Evolutionary conservation across 176 grass and related monocot genomes (phyloP).

Genomic region (Carex myosuroides): DNA sequence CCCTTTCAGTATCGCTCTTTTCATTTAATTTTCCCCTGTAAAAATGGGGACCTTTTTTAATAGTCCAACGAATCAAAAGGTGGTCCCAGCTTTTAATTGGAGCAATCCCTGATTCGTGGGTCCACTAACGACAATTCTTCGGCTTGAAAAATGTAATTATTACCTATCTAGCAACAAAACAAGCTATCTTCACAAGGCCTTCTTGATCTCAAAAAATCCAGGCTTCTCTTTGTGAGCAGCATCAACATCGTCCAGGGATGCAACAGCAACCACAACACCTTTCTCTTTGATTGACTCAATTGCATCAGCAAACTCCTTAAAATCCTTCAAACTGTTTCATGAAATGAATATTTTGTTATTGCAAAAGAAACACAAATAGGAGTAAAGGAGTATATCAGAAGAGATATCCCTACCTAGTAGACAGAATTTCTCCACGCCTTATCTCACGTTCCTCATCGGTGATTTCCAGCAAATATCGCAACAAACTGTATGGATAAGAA

Average conservation of each 20-base stretch:
- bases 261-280: constrained; percentile 76
- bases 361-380: not conserved
- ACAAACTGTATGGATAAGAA: constrained; percentile 42
- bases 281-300: constrained; percentile 71
- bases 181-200: constrained; percentile 47
- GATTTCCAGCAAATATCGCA: constrained; percentile 79
- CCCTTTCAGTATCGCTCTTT: not conserved
- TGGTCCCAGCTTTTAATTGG: not conserved
- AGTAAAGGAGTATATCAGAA: not conserved
- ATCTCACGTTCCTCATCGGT: constrained; percentile 78
- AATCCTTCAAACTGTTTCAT: constrained; percentile 67
- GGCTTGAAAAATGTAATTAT: not conserved
- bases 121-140: not conserved
- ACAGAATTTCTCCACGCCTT: constrained; percentile 88
- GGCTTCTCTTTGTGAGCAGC: constrained; percentile 47
- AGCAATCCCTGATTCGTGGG: not conserved
- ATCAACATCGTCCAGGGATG: constrained; percentile 67
- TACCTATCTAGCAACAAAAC: constrained; percentile 13
- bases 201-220: constrained; percentile 60
- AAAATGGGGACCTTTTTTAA: not conserved
- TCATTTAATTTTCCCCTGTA: not conserved
- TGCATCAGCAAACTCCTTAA: constrained; percentile 91
- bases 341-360: not conserved
- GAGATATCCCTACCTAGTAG: constrained; percentile 54
- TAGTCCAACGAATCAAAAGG: not conserved